phyloP scores from a whole-genome alignment of 139 green algal genomes.

The Chlorella sp. region DNA sequence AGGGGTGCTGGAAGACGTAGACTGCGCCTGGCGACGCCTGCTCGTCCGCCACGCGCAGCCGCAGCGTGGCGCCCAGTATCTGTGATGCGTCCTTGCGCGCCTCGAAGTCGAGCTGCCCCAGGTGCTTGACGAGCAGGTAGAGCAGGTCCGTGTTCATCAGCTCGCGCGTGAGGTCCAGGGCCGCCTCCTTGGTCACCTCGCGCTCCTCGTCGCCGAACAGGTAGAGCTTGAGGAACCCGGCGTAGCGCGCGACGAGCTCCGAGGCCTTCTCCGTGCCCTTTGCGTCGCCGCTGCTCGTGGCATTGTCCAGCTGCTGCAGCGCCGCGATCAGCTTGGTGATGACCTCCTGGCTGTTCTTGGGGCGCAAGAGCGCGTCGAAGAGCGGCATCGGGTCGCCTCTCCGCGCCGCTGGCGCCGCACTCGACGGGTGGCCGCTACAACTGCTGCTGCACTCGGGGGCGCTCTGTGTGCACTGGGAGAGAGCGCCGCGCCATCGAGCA shows the following conservation, averaged over 20 bases:
- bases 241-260: constrained; percentile 32
- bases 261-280: constrained; percentile 15
- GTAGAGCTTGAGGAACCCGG: constrained; percentile 51
- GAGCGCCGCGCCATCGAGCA: no score
- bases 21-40: constrained; percentile 47
- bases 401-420: no score
- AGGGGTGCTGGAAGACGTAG: constrained; percentile 55
- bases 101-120: constrained; percentile 82
- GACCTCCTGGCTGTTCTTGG: constrained; percentile 1
- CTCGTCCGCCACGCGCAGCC: constrained; percentile 52
- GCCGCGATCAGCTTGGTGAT: constrained; percentile 12
- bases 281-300: no score
- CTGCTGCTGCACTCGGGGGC: no score
- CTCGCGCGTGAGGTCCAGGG: constrained; percentile 52
- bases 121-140: constrained; percentile 47
- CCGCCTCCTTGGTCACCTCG: constrained; percentile 52
- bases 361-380: neutral
- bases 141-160: constrained; percentile 48
- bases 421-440: no score
- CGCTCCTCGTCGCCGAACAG: constrained; percentile 64
- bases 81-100: constrained; percentile 71
- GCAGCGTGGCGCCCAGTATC: constrained; percentile 65
- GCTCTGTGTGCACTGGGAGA: no score
- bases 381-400: no score
- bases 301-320: constrained; percentile 11